A percentile compares a stretch with the other conserved stretches of the same genome.
These are phyloP conservation scores for Myochromella boudieri DNA, from an alignment of 768 basidiomycete genomes.

Conservation along the genomic window DNA sequence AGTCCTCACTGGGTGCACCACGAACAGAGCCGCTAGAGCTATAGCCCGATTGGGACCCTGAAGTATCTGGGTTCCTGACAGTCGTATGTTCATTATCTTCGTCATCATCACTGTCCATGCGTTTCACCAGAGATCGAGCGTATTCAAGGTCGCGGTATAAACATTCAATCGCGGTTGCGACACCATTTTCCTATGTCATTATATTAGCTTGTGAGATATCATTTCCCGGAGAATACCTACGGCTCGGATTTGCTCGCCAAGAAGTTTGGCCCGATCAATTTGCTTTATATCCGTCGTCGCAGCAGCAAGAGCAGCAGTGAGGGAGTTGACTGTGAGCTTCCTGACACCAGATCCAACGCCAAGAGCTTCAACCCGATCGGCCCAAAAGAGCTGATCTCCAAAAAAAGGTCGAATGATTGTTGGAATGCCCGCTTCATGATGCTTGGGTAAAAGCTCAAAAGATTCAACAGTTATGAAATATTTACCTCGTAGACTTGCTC, in stretches of 20 bases:
- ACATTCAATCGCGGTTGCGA: constrained; percentile 87
- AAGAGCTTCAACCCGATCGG: constrained; percentile 94
- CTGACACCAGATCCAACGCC: constrained; percentile 88
- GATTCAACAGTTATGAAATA: neutral
- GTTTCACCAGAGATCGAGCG: constrained; percentile 84
- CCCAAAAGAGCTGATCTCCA: constrained; percentile 98
- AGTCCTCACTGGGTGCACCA: constrained; percentile 71
- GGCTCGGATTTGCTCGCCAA: constrained; percentile 86
- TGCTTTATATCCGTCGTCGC: constrained; percentile 91
- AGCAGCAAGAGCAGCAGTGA: constrained; percentile 74
- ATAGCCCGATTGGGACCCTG: constrained; percentile 45
- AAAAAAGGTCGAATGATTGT: constrained; percentile 98
- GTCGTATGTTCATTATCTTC: constrained; percentile 38
- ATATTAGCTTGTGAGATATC: constrained; percentile 4
- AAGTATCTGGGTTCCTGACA: constrained; percentile 29
- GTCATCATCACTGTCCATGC: constrained; percentile 33
- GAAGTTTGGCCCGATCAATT: constrained; percentile 76
- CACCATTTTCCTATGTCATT: constrained; percentile 82
- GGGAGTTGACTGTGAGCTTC: constrained; percentile 76
- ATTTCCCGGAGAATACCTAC: constrained; percentile 39
- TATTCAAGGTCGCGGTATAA: constrained; percentile 98
- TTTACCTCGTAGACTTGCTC: constrained; percentile 88
- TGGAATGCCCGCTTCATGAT: constrained; percentile 75
- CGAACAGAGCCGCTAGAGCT: constrained; percentile 57
- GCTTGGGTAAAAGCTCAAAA: constrained; percentile 6